Base-by-base conservation (phyloP, 768 basidiomycete genomes). In the Lentinula raphanica region DNA sequence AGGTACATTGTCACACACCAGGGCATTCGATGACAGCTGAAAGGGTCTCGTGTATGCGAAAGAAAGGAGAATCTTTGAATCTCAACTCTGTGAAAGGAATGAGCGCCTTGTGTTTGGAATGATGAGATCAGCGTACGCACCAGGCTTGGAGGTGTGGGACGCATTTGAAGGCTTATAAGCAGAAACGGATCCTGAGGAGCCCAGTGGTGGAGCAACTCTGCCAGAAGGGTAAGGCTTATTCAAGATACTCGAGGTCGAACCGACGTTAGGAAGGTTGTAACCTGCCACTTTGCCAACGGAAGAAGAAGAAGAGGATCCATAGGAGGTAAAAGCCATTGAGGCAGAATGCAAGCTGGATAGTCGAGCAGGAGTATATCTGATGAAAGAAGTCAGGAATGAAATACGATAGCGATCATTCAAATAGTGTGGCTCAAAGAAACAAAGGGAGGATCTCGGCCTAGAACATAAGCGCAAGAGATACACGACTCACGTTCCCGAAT, bases 1-100 rank as follows among this genome's bases (percentile, higher is more conserved):
- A 23, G 6, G 7, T 31, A 23, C 32, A 15, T 5, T 4, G 5
- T 13, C 15, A 23, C 77, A 23, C 65, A 91, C 91, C 91, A 73
- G 89, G 90, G 70, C 91, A 94, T 68, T 93, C 90, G 7, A 78
- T 75, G 28, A 92, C 74, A 27, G 60, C 58, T 2, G 88, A 89
- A 11, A 91, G 82, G 5, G 76, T 66, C 63, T 90, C 85, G 49
- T 88, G 86, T 3, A 90, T 69, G 11, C 71, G 73, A 64, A 87
- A 87, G 68, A 93, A 94, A 0, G 92, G 91, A 0, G 92, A 92
- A 8, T 82, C 79, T 64, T 87, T 91, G 74, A 93, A 93, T 49
- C 81, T 83, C 44, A 93, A 83, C 21, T 68, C 90, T 90, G 60
- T n/a, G 27, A 69, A 25, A 3, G 17, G 12, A 44, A 15, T 60